These are phyloP conservation scores for Lavandula angustifolia DNA, from an alignment of 257 asterid species.

Conservation along the genomic window DNA sequence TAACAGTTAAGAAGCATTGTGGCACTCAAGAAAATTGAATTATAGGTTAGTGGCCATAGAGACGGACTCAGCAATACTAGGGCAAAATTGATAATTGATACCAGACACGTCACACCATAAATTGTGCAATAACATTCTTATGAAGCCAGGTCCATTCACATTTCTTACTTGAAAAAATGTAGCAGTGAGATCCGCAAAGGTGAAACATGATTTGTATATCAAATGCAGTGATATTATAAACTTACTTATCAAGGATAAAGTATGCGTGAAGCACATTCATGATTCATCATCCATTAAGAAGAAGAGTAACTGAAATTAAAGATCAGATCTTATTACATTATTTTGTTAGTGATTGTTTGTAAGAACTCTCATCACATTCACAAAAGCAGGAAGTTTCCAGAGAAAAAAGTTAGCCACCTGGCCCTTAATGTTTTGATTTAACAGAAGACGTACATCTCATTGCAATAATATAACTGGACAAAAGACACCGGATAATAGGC, in stretches of 20 bases:
- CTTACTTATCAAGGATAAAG: background rate
- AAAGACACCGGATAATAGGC: too few species aligned
- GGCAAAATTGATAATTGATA: background rate
- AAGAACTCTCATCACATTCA: conserved; percentile 34
- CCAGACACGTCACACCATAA: background rate
- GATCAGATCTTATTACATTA: conserved; percentile 23
- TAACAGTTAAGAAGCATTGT: background rate
- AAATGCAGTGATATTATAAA: background rate
- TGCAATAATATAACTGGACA: conserved; percentile 7
- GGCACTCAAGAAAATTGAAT: background rate
- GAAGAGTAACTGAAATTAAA: background rate
- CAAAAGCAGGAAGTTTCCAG: conserved; percentile 27
- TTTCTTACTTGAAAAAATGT: background rate
- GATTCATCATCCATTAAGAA: conserved; percentile 18
- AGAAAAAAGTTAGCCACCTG: conserved; percentile 30
- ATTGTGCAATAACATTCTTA: background rate
- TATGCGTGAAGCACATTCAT: conserved; percentile 2
- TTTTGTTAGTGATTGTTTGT: conserved; percentile 28
- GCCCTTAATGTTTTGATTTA: conserved; percentile 26
- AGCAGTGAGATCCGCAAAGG: background rate
- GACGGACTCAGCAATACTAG: background rate
- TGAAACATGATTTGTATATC: conserved; percentile 9
- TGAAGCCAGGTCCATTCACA: background rate
- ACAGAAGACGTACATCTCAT: conserved; percentile 31
- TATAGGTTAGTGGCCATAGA: background rate